Conservation (phyloP, 139 green algal species). For the Chlorella sp. region DNA sequence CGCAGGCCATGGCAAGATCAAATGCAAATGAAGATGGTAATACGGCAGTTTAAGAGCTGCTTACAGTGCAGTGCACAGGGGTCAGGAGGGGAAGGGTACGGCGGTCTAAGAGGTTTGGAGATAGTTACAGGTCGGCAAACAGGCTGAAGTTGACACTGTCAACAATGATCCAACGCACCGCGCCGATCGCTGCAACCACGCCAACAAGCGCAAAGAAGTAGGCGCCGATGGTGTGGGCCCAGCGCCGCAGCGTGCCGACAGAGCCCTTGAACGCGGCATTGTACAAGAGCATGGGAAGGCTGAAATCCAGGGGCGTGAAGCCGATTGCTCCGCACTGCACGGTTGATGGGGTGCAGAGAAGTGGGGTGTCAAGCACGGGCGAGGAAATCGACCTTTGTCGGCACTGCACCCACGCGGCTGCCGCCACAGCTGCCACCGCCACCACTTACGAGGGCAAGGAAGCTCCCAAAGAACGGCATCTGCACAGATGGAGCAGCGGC, state of each 20-base stretch:
- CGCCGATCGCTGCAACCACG: constrained; percentile 35
- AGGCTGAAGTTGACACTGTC: constrained; percentile 27
- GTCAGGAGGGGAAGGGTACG: no score
- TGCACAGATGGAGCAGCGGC: no score
- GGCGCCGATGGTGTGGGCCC: background rate
- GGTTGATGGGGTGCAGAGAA: background rate
- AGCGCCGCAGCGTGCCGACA: background rate
- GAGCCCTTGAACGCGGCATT: background rate
- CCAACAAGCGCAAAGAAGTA: background rate
- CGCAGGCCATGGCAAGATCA: no score
- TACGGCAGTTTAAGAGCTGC: no score
- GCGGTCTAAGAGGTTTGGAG: no score
- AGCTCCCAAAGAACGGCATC: constrained; percentile 34
- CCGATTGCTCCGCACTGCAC: constrained; percentile 10
- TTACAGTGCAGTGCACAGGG: no score
- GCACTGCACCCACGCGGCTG: no score
- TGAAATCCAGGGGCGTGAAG: constrained; percentile 57
- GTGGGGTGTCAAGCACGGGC: background rate
- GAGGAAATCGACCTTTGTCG: background rate
- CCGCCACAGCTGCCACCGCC: background rate
- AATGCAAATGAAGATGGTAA: no score
- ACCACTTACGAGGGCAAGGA: constrained; percentile 40
- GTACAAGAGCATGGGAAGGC: constrained; percentile 48
- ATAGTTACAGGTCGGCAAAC: constrained; percentile 29
- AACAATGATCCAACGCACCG: constrained; percentile 36